A percentile compares a stretch with the other conserved stretches of the same genome.
Evolutionary conservation across 1,139 yeast genomes (phyloP).

Genomic region (Magnusiomyces sp.): DNA sequence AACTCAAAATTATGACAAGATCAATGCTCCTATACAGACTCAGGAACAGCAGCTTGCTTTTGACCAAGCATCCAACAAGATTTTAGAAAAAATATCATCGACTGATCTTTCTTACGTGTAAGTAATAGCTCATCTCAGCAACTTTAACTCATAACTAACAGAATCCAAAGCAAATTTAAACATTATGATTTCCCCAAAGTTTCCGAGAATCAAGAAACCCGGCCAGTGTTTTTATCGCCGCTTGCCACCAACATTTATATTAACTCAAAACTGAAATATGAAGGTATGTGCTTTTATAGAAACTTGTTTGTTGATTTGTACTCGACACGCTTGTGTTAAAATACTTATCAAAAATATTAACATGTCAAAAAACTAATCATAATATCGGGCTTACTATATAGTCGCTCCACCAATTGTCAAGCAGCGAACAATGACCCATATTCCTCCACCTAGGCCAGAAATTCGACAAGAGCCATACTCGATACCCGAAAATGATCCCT

Average conservation of each 20-base stretch:
- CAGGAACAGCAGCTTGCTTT: slow-evolving; percentile 2
- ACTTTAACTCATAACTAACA: not conserved
- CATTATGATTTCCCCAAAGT: slow-evolving; percentile 11
- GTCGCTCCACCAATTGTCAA: slow-evolving; percentile 10
- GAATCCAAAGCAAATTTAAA: slow-evolving; percentile 8
- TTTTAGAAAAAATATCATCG: slow-evolving; percentile 6
- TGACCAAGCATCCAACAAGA: not conserved
- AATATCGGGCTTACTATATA: not conserved
- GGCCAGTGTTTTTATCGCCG: slow-evolving; percentile 8
- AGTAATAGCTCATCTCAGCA: not conserved
- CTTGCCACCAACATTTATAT: slow-evolving; percentile 8
- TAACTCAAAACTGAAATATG: slow-evolving; percentile 6
- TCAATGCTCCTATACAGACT: slow-evolving; percentile 6
- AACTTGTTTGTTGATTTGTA: too few relatives aligned
- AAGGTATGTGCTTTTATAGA: slow-evolving; percentile 4
- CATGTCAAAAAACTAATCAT: too few relatives aligned
- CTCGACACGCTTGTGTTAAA: too few relatives aligned
- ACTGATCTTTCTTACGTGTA: slow-evolving; percentile 12
- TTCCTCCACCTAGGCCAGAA: slow-evolving; percentile 9
- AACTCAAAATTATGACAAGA: not conserved
- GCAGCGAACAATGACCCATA: slow-evolving; percentile 10
- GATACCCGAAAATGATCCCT: slow-evolving; percentile 11
- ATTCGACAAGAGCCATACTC: slow-evolving; percentile 7
- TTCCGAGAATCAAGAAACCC: slow-evolving; percentile 2
- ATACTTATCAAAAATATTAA: too few relatives aligned